These are phyloP conservation scores for Fusarium anthophilum DNA, from an alignment of 2,329 filamentous ascomycete species.

Conservation along the genomic window DNA sequence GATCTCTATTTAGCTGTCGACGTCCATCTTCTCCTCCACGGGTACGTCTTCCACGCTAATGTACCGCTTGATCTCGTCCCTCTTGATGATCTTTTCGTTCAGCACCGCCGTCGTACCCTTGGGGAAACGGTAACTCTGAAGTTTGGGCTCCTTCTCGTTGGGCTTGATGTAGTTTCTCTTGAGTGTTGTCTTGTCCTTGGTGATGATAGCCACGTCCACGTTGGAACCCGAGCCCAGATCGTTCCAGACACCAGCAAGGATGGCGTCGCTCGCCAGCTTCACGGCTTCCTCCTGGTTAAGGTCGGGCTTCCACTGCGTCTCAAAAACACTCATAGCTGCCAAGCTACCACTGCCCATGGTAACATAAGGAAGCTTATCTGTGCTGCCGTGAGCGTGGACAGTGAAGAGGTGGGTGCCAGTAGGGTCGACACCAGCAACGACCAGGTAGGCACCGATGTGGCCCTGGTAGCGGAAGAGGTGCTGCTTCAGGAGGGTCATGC, in stretches of 20 bases:
- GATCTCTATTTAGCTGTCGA: slow-evolving; percentile 61
- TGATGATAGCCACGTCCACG: slow-evolving; percentile 96
- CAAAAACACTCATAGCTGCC: slow-evolving; percentile 97
- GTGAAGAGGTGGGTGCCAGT: slow-evolving; percentile 97
- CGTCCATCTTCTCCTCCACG: slow-evolving; percentile 74
- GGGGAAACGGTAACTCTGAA: slow-evolving; percentile 90
- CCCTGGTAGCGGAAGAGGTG: slow-evolving; percentile 99
- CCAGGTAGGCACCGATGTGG: slow-evolving; percentile 96
- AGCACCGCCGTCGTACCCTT: slow-evolving; percentile 94
- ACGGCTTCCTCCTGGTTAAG: slow-evolving; percentile 84
- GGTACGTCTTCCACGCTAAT: slow-evolving; percentile 89
- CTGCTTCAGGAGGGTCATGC: slow-evolving; percentile 99
- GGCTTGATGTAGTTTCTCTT: slow-evolving; percentile 93
- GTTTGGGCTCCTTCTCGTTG: slow-evolving; percentile 90
- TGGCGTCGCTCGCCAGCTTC: slow-evolving; percentile 83
- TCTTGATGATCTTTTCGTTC: slow-evolving; percentile 95
- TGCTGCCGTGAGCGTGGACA: slow-evolving; percentile 97
- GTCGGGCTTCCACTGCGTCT: slow-evolving; percentile 89
- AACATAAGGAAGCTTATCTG: slow-evolving; percentile 98
- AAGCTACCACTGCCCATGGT: slow-evolving; percentile 98
- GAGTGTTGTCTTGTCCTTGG: slow-evolving; percentile 91
- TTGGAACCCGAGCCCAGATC: slow-evolving; percentile 97
- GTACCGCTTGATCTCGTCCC: slow-evolving; percentile 93
- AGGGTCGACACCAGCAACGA: slow-evolving; percentile 95
- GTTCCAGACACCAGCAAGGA: slow-evolving; percentile 98